Evolutionary conservation across 345 rosid species (phyloP), one percentile per base, ranked within the genome.

Genomic region (sweet orange (Citrus sinensis)): DNA sequence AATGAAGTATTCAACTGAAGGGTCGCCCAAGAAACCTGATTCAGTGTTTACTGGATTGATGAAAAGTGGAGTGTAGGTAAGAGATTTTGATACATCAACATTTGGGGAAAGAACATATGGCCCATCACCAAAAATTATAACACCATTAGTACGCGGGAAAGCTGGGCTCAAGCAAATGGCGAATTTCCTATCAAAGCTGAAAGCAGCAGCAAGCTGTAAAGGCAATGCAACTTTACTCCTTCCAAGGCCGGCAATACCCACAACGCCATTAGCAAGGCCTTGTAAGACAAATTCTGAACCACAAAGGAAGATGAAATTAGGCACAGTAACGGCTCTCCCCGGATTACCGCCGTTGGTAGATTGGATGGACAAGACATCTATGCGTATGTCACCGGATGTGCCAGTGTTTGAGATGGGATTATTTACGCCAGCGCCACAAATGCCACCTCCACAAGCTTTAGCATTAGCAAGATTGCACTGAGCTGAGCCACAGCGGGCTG

Each of bases 341-440:
- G 88, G 84, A 34, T 81, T 84, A 0, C 74, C 69, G 16, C 82
- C 85, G 29, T 86, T 68, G 2, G 80, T 78, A 37, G 82, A 80
- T 20, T 73, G 78, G 32, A 69, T 30, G 25, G 80, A 69, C 35
- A 84, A 51, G 1, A 79, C 79, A 64, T 86, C 89, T 32, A 74
- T 49, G 25, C 77, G 84, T 1, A 88, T 35, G 2, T 82, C 81
- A 2, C 84, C 84, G 2, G 42, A 19, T 0, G 80, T 82, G 64
- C 59, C 60, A 0, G 64, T 64, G 11, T 62, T 30, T 6, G 67
- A 70, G 6, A 82, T 32, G 6, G 84, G 74, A 27, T 84, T 84
- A 37, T 68, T 80, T 4, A 78, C 79, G 4, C 22, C 35, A 51
- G 71, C 67, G 1, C 81, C 79, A 4, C 90, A 84, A 4, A 82